phyloP scores from a whole-genome alignment of 108 stramenopile genomes.

The Stephanodiscus triporus region DNA sequence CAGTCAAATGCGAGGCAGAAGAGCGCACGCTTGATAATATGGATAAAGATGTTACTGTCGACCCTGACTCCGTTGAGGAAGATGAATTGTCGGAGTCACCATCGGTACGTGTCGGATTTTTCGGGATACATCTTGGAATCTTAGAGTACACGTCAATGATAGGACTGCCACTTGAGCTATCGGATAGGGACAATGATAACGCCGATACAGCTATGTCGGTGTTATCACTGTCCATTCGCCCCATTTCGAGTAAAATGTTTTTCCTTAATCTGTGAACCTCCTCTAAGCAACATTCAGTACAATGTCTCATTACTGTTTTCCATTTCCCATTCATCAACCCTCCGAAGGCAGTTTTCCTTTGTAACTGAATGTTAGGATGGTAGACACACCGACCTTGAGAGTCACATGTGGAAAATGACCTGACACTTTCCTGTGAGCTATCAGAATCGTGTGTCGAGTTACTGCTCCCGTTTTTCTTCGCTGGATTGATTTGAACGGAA shows the following conservation, averaged over 20 bases:
- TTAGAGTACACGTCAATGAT: neutral
- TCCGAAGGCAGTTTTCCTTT: neutral
- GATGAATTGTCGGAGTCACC: neutral
- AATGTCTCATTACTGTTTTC: neutral
- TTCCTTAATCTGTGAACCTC: slow-evolving; percentile 9
- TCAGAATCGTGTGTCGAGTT: neutral
- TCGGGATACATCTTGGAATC: neutral
- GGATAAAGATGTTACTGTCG: neutral
- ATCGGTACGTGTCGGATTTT: neutral
- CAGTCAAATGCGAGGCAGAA: neutral
- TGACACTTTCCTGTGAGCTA: slow-evolving; percentile 1
- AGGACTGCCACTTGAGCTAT: neutral
- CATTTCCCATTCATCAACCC: slow-evolving; percentile 8
- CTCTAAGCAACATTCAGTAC: slow-evolving; percentile 12
- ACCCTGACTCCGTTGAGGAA: neutral
- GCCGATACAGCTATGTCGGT: neutral
- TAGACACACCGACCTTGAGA: slow-evolving; percentile 7
- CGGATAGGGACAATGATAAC: neutral
- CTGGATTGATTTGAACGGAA: neutral
- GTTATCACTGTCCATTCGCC: neutral
- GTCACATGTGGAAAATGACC: neutral
- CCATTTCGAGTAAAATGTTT: neutral
- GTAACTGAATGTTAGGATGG: slow-evolving; percentile 7
- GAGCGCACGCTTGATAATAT: neutral
- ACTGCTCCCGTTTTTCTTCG: neutral